These are phyloP conservation scores for Juncus effusus DNA, from an alignment of 176 grass and related monocot genomes.

Conservation along the genomic window DNA sequence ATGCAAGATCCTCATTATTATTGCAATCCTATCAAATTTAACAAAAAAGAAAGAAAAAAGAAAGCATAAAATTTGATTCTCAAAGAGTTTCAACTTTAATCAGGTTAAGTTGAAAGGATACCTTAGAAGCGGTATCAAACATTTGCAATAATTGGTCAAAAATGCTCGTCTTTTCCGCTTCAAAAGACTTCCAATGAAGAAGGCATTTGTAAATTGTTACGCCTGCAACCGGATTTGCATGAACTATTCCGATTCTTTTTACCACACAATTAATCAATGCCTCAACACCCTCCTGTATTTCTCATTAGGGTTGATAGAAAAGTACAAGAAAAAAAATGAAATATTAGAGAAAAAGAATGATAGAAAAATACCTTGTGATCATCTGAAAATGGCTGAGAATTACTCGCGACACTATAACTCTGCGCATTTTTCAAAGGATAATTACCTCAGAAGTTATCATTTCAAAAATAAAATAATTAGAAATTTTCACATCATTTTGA, in stretches of 20 bases:
- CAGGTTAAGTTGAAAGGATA: slow-evolving; percentile 19
- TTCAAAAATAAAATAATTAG: slow-evolving; percentile 27
- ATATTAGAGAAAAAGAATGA: neutral
- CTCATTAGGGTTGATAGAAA: slow-evolving; percentile 43
- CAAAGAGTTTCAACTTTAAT: neutral
- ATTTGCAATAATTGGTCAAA: slow-evolving; percentile 86
- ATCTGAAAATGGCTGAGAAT: slow-evolving; percentile 42
- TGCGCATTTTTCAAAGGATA: slow-evolving; percentile 22
- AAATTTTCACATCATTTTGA: slow-evolving; percentile 39
- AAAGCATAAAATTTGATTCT: neutral
- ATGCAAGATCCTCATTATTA: slow-evolving; percentile 79
- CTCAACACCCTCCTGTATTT: slow-evolving; percentile 71
- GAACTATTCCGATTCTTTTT: slow-evolving; percentile 66
- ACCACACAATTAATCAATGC: slow-evolving; percentile 69
- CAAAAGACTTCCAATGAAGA: slow-evolving; percentile 89
- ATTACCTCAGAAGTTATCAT: slow-evolving; percentile 3
- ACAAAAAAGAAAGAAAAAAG: slow-evolving; percentile 15
- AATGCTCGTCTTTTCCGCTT: slow-evolving; percentile 86
- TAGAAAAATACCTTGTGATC: slow-evolving; percentile 41
- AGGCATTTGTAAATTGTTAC: slow-evolving; percentile 91
- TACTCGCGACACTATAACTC: slow-evolving; percentile 31
- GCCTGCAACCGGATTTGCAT: slow-evolving; percentile 81
- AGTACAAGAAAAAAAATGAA: neutral
- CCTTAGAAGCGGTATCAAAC: slow-evolving; percentile 84
- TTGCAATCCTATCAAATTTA: slow-evolving; percentile 52